Percentiles rank a stretch among this genome's conserved stretches.
phyloP scores from a whole-genome alignment of 345 rosid genomes.

The Erysimum cheiranthoides region DNA sequence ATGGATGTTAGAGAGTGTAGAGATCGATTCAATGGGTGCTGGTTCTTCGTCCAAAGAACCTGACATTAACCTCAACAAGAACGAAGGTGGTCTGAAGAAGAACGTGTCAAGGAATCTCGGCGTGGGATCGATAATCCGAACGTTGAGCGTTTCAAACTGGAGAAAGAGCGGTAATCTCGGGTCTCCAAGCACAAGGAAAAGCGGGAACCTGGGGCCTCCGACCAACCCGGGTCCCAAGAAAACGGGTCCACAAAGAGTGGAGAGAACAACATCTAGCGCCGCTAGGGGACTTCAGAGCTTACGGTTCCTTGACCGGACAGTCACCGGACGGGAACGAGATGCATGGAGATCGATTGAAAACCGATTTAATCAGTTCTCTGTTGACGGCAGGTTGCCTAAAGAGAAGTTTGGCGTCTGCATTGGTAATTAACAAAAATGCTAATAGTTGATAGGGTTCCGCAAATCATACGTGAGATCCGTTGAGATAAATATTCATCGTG shows the following conservation, averaged over 20 bases:
- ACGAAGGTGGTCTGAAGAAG: slow-evolving; percentile 39
- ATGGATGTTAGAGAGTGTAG: slow-evolving; percentile 71
- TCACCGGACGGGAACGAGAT: slow-evolving; percentile 76
- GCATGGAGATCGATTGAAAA: slow-evolving; percentile 85
- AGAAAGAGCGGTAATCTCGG: slow-evolving; percentile 49
- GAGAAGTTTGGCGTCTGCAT: slow-evolving; percentile 85
- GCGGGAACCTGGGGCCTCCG: slow-evolving; percentile 43
- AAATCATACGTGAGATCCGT: background rate
- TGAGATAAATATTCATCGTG: background rate
- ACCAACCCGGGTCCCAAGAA: slow-evolving; percentile 22
- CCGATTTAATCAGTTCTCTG: slow-evolving; percentile 70
- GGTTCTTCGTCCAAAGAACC: slow-evolving; percentile 49
- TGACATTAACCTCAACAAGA: slow-evolving; percentile 18
- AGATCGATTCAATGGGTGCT: slow-evolving; percentile 60
- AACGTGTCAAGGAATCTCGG: slow-evolving; percentile 33
- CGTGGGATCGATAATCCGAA: slow-evolving; percentile 47
- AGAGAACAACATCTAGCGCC: slow-evolving; percentile 66
- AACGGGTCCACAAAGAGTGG: slow-evolving; percentile 43
- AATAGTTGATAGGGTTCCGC: background rate
- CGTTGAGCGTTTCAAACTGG: slow-evolving; percentile 55
- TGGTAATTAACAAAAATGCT: slow-evolving; percentile 50
- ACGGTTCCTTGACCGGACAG: slow-evolving; percentile 78
- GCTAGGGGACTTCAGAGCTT: slow-evolving; percentile 80
- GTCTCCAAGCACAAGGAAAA: slow-evolving; percentile 41
- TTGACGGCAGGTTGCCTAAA: slow-evolving; percentile 57